These are phyloP conservation scores for Alternaria triticimaculans DNA, from an alignment of 2,329 filamentous ascomycete genomes.

Conservation along the genomic window DNA sequence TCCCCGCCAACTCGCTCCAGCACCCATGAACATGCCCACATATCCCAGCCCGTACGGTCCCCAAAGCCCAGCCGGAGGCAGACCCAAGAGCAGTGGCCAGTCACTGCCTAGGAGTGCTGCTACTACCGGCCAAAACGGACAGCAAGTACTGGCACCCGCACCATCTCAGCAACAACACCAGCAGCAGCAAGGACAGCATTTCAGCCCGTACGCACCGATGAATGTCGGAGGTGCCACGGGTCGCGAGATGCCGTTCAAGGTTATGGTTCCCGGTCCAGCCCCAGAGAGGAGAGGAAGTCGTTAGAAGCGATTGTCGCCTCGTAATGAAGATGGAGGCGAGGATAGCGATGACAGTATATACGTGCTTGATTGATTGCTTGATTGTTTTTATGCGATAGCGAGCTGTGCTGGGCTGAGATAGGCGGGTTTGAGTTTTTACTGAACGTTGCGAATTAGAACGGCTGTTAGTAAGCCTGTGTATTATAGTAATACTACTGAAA, in stretches of 20 bases:
- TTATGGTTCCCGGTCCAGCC: constrained; percentile 38
- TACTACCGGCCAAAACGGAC: constrained; percentile 21
- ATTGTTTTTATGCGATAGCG: background rate
- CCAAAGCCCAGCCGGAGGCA: constrained; percentile 25
- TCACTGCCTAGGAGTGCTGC: constrained; percentile 11
- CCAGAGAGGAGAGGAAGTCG: constrained; percentile 36
- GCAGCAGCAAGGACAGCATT: constrained; percentile 17
- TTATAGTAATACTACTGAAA: background rate
- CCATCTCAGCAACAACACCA: constrained; percentile 22
- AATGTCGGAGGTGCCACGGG: constrained; percentile 17
- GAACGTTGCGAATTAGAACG: background rate
- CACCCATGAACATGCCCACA: constrained; percentile 27
- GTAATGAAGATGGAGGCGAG: background rate
- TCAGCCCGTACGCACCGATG: constrained; percentile 36
- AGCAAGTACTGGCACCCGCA: constrained; percentile 40
- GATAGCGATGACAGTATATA: constrained; percentile 7
- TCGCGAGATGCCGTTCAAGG: constrained; percentile 37
- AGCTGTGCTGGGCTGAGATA: background rate
- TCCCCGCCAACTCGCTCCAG: constrained; percentile 33
- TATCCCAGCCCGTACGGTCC: constrained; percentile 44
- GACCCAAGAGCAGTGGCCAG: constrained; percentile 33
- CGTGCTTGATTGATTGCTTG: constrained; percentile 2
- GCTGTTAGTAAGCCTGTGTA: constrained; percentile 1
- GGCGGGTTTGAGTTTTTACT: background rate
- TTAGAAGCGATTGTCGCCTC: constrained; percentile 26